Evolutionary conservation across 2,329 filamentous ascomycete genomes (phyloP).

Genomic region (Akanthomyces muscarius): DNA sequence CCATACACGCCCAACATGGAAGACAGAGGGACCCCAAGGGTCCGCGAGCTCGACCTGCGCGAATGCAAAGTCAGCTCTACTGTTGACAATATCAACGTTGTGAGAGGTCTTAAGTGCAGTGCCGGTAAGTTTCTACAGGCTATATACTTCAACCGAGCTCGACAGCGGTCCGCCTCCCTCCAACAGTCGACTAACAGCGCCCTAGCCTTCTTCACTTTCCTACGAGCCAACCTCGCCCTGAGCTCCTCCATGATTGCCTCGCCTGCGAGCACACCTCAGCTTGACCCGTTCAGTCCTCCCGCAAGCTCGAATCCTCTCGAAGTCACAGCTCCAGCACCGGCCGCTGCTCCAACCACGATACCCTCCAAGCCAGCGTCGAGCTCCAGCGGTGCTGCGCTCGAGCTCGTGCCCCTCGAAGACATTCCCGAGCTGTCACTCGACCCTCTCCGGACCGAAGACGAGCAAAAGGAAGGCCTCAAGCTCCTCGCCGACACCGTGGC

Average conservation of each 20-base stretch:
- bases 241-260: constrained; percentile 58
- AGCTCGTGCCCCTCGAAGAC: constrained; percentile 39
- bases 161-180: too few species aligned
- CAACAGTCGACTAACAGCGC: constrained; percentile 6
- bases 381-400: constrained; percentile 31
- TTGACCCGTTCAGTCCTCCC: constrained; percentile 44
- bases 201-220: constrained; percentile 76
- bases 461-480: constrained; percentile 64
- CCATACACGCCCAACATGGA: constrained; percentile 21
- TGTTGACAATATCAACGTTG: constrained; percentile 51
- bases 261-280: constrained; percentile 60
- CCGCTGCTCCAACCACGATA: constrained; percentile 48
- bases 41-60: constrained; percentile 36
- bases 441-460: constrained; percentile 48
- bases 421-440: constrained; percentile 63
- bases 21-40: constrained; percentile 20
- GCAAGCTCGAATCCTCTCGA: constrained; percentile 28
- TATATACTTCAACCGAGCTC: too few species aligned
- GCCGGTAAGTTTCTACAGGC: constrained; percentile 42
- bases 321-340: constrained; percentile 46
- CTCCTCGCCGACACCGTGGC: constrained; percentile 78
- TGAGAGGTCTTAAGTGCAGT: constrained; percentile 55
- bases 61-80: constrained; percentile 43
- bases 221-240: constrained; percentile 75
- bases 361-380: constrained; percentile 37